Conservation (phyloP, 129 eudicot species). For the Logfia minima region DNA sequence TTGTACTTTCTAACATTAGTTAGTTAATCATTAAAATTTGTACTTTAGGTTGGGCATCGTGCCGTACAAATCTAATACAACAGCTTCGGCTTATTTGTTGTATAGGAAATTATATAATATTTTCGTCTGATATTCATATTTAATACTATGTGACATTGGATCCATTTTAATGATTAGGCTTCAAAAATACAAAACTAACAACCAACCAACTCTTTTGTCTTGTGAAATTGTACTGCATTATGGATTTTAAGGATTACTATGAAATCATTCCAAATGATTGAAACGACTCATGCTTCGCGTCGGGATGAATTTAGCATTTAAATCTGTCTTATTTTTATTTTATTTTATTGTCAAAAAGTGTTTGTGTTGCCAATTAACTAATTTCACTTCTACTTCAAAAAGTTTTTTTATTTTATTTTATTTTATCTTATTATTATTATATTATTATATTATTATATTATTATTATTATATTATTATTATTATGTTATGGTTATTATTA, state of each 20-base stretch:
- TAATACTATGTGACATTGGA: not conserved
- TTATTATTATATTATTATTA: too few relatives aligned
- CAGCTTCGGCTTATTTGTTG: not conserved
- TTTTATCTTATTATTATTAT: too few relatives aligned
- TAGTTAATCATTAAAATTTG: not conserved
- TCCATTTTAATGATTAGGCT: not conserved
- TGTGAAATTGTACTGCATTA: not conserved
- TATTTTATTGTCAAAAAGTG: too few relatives aligned
- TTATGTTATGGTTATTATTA: too few relatives aligned
- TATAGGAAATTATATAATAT: too few relatives aligned
- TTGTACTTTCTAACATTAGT: not conserved
- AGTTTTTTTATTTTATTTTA: too few relatives aligned
- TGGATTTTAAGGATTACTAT: not conserved
- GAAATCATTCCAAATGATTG: not conserved
- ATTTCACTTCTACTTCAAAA: too few relatives aligned
- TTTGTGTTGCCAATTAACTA: too few relatives aligned
- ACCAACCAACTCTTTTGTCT: slow-evolving; percentile 10
- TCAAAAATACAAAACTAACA: slow-evolving; percentile 3
- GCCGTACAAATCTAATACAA: slow-evolving; percentile 16
- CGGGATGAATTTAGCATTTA: too few relatives aligned
- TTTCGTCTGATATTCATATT: not conserved
- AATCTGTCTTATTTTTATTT: too few relatives aligned
- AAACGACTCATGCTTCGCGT: too few relatives aligned
- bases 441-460: too few relatives aligned
- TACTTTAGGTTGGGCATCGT: slow-evolving; percentile 10